Conservation (phyloP, 495 filamentous ascomycete species). For the Penicillium angulare region DNA sequence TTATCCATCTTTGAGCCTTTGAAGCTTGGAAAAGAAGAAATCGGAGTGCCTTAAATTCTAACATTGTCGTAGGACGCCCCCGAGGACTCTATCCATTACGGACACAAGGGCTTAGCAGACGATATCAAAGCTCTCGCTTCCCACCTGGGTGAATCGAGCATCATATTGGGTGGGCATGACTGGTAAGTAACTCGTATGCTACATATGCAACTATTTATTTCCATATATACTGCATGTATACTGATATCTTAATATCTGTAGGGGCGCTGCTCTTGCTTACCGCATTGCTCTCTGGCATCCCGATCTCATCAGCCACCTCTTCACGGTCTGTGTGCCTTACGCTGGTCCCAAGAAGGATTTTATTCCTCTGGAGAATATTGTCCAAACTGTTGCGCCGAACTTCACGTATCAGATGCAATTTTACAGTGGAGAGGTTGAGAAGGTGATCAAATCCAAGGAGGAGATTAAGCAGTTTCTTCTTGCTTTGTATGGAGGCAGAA, state of each 20-base stretch:
- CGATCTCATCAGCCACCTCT: conserved; percentile 65
- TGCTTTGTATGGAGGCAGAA: conserved; percentile 63
- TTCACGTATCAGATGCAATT: conserved; percentile 85
- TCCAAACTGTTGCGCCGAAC: conserved; percentile 60
- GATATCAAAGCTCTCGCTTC: conserved; percentile 66
- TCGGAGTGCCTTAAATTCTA: background rate
- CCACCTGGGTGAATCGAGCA: conserved; percentile 54
- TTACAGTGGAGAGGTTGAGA: conserved; percentile 62
- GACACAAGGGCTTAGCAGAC: conserved; percentile 64
- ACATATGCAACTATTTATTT: no score
- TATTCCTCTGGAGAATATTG: conserved; percentile 52
- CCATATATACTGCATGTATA: background rate
- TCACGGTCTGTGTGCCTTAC: conserved; percentile 79
- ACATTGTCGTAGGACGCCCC: conserved; percentile 53
- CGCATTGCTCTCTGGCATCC: conserved; percentile 71
- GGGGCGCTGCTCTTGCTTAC: conserved; percentile 58
- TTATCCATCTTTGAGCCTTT: no score
- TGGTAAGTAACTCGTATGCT: no score
- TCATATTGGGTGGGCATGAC: conserved; percentile 83
- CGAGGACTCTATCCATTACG: conserved; percentile 55
- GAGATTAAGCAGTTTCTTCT: conserved; percentile 66
- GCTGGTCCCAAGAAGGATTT: conserved; percentile 47
- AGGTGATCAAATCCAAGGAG: conserved; percentile 49
- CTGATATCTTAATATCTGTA: conserved; percentile 5
- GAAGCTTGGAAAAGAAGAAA: background rate